Base-by-base conservation (phyloP, 768 basidiomycete genomes). In the Podaxis mareebaensis region DNA sequence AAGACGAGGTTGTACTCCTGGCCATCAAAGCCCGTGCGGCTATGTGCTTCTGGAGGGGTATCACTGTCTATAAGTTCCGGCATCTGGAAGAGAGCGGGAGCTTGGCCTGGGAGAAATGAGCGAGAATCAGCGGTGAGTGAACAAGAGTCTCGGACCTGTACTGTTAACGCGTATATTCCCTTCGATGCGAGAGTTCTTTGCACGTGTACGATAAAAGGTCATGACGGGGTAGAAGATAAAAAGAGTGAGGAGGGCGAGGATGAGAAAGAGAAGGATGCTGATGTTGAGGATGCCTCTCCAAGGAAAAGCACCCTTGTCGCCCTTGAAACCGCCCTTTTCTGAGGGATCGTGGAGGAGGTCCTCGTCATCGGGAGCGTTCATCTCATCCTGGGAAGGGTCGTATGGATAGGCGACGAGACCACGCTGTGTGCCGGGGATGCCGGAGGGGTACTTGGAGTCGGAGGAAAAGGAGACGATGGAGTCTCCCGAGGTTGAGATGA, bases 201-300 rank as follows among this genome's bases (percentile, higher is more conserved):
- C 68, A 26, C 74, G 70, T 58, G 80, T 70, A 3, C 73, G 68
- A 70, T 83, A 83, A 63, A 83, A 89, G 0, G 73, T 73, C 52
- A 81, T 56, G 36, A 96, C 84, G 3, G 96, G 95, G 71, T 92
- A 96, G 46, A 88, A 85, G 56, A 92, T 85, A 74, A 96, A 97
- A 7, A 97, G 83, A 40, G 75, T 75, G 59, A 97, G 74, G 63
- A 97, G 75, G 4, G 79, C 84, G 28, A 74, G 24, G 15, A 92
- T 76, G 67, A 97, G 80, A 20, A 88, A 0, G 39, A 89, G 0
- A 26, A 98, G 79, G 55, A 92, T 83, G 30, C 83, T 76, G 56
- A 96, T 72, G 76, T 97, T 97, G 64, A 84, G 65, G 3, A 92
- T 51, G 3, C 78, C 77, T 38, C 80, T 70, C 80, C 78, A 82